Evolutionary conservation across 1,139 yeast genomes (phyloP), one percentile per base, ranked within the genome.

Genomic region (Geotrichum aggregatum): DNA sequence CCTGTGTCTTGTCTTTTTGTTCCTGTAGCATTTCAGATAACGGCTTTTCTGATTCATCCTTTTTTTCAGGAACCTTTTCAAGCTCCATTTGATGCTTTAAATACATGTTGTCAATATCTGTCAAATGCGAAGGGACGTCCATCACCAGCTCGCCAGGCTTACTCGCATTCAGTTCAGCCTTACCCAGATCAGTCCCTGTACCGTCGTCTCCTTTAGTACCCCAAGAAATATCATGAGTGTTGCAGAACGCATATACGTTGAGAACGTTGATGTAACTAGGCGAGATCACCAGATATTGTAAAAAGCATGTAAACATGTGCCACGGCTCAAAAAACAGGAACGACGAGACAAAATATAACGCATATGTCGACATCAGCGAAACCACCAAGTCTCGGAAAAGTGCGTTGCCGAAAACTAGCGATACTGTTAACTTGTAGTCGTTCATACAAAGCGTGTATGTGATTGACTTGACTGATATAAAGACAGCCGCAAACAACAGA

Each of bases 401-500:
- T 18, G 77, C 69, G 65, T 84, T 81, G 14, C 80, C 75, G 63
- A 84, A 76, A 18, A 84, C 70, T 71, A 81, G 70, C 2, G 67
- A 63, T 28, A 76, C 73, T 3, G 69, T 66, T 61, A 80, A 76
- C 57, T 76, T 71, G 42, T 74, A 72, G 43, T 73, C 71, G 53
- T 76, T 73, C 14, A 61, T 58, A 45, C 74, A 69, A 10, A 71
- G 56, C 18, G 73, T 72, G 33, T 66, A 71, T 58, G 75, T 64
- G 33, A 85, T 81, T 0, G 96, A 82, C 62, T 81, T 80, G 31
- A 89, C 86, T 2, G 96, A 86, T 73, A 91, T 79, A 65, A 77
- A 86, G 26, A 91, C 75, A 13, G 96, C 91, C 13, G 97, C 92
- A 71, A 91, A 88, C 43, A 91, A 78, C 83, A 92, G 86, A 66